Evolutionary conservation across 2,329 filamentous ascomycete species (phyloP).

Genomic region (Didymella pomorum): DNA sequence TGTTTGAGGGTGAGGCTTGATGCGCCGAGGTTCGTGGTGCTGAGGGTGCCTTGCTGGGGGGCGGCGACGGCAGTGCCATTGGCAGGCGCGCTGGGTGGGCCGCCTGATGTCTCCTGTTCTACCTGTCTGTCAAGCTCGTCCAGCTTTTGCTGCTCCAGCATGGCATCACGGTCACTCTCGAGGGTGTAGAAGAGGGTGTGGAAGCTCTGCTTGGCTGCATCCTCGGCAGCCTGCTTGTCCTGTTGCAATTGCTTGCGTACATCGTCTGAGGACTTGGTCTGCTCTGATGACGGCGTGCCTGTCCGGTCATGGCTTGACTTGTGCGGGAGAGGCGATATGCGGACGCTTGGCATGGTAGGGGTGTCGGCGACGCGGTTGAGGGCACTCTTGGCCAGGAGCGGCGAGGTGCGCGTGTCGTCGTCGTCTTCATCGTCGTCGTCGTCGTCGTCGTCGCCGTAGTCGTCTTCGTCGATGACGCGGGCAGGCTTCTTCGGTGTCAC

Average conservation of each 20-base stretch:
- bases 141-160: slow-evolving; percentile 96
- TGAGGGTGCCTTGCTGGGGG: slow-evolving; percentile 85
- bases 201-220: slow-evolving; percentile 88
- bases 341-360: slow-evolving; percentile 67
- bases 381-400: slow-evolving; percentile 61
- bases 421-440: slow-evolving; percentile 62
- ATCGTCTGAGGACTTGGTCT: slow-evolving; percentile 79
- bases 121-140: slow-evolving; percentile 97
- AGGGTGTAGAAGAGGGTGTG: slow-evolving; percentile 94
- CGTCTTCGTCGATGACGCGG: slow-evolving; percentile 81
- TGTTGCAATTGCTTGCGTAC: slow-evolving; percentile 93
- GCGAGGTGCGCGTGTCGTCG: slow-evolving; percentile 55
- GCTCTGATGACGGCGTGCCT: slow-evolving; percentile 61
- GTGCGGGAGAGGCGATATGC: slow-evolving; percentile 74
- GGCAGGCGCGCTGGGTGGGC: slow-evolving; percentile 58
- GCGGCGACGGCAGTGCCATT: slow-evolving; percentile 58
- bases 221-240: slow-evolving; percentile 87
- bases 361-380: slow-evolving; percentile 63
- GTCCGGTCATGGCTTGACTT: slow-evolving; percentile 67
- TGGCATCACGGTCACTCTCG: slow-evolving; percentile 92
- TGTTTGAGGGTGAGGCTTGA: slow-evolving; percentile 97
- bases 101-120: slow-evolving; percentile 87
- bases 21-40: slow-evolving; percentile 91
- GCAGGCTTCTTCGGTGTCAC: slow-evolving; percentile 74
- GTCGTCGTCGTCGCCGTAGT: slow-evolving; percentile 82